These are phyloP conservation scores for Claviceps humidiphila DNA, from an alignment of 2,329 filamentous ascomycete species.

Conservation along the genomic window DNA sequence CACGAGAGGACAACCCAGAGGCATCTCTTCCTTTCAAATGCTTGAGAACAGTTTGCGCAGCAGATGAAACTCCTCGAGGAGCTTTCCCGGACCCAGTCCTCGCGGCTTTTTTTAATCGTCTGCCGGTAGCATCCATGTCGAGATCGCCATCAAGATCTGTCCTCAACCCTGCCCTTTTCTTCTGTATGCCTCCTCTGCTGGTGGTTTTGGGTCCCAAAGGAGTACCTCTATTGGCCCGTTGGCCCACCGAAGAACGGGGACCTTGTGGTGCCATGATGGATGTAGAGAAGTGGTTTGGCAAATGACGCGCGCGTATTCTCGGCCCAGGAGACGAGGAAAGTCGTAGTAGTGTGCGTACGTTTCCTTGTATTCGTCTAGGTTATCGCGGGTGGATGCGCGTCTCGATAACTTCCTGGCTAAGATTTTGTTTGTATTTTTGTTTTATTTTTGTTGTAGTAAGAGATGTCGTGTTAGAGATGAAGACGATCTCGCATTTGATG, in stretches of 20 bases:
- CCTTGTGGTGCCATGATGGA: conserved; percentile 23
- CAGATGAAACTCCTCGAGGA: conserved; percentile 20
- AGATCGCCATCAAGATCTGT: conserved; percentile 45
- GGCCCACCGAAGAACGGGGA: conserved; percentile 13
- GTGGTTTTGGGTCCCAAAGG: conserved; percentile 17
- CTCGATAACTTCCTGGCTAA: conserved; percentile 5
- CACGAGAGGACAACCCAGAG: conserved; percentile 20
- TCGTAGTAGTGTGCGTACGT: neutral
- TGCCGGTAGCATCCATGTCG: conserved; percentile 36
- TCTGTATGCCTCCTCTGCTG: conserved; percentile 37
- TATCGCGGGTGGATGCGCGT: conserved; percentile 6
- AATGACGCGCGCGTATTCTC: conserved; percentile 1
- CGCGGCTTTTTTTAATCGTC: conserved; percentile 21
- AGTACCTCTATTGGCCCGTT: conserved; percentile 19
- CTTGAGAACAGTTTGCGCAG: conserved; percentile 30
- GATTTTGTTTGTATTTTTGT: neutral
- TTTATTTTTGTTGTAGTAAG: neutral
- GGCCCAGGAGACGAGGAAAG: conserved; percentile 1
- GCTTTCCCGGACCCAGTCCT: conserved; percentile 12
- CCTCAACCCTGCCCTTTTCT: conserved; percentile 29
- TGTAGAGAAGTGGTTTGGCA: neutral
- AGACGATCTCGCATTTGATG: neutral
- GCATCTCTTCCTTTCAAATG: conserved; percentile 25
- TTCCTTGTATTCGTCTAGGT: conserved; percentile 1
- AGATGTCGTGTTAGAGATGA: neutral